Percentiles rank a stretch among this genome's conserved stretches.
Conservation (phyloP, 805 yeast genomes). For the Lipomyces orientalis region DNA sequence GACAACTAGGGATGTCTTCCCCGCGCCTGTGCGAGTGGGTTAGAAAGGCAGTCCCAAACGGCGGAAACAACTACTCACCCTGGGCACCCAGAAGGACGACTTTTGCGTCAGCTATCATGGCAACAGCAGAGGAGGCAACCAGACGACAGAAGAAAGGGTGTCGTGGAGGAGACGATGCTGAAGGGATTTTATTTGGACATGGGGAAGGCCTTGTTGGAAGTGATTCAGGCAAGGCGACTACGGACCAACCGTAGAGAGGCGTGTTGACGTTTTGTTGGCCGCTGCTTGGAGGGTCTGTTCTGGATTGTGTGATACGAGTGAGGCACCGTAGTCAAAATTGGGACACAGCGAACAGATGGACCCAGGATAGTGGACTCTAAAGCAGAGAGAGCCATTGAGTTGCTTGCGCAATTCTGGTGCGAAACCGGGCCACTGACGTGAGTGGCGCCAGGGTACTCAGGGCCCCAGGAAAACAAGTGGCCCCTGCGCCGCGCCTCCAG, state of each 20-base stretch:
- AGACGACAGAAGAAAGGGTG: neutral
- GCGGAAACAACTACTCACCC: constrained; percentile 37
- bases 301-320: neutral
- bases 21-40: constrained; percentile 41
- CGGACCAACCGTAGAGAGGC: neutral
- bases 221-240: neutral
- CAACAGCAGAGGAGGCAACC: neutral
- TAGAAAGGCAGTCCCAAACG: constrained; percentile 7
- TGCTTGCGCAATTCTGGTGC: neutral
- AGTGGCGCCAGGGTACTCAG: neutral
- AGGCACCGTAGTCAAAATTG: neutral
- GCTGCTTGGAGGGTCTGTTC: neutral
- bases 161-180: neutral
- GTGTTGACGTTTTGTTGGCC: constrained; percentile 1
- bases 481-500: neutral
- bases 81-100: constrained; percentile 47
- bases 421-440: neutral
- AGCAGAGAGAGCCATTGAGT: neutral
- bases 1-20: constrained; percentile 47
- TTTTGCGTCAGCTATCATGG: constrained; percentile 46
- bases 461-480: neutral
- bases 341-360: neutral
- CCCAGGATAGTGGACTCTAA: neutral
- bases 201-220: neutral
- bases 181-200: neutral